Percentiles rank a stretch among this genome's conserved stretches.
Conservation (phyloP, 2,329 filamentous ascomycete genomes). For the Ophiostoma sp. region DNA sequence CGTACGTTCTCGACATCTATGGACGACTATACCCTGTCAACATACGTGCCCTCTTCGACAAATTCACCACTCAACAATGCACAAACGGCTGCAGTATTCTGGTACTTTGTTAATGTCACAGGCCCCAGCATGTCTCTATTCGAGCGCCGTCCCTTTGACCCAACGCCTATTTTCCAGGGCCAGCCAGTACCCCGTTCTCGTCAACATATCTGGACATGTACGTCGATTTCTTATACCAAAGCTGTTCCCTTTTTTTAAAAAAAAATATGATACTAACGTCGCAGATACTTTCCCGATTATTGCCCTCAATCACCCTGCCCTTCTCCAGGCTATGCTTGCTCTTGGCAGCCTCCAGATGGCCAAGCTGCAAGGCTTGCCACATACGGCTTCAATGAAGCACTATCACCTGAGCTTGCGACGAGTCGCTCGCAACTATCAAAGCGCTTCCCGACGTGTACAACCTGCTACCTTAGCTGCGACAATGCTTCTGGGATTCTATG, state of each 20-base stretch:
- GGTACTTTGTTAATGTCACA: slow-evolving; percentile 86
- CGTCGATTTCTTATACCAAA: slow-evolving; percentile 29
- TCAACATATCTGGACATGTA: slow-evolving; percentile 60
- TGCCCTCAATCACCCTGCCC: slow-evolving; percentile 75
- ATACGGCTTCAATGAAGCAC: slow-evolving; percentile 80
- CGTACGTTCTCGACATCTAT: slow-evolving; percentile 47
- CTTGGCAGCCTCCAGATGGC: slow-evolving; percentile 83
- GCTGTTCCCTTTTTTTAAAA: not conserved
- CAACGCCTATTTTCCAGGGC: slow-evolving; percentile 59
- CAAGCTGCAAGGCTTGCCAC: slow-evolving; percentile 66
- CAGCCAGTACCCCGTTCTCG: slow-evolving; percentile 56
- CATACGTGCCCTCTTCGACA: slow-evolving; percentile 59
- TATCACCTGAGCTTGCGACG: slow-evolving; percentile 80
- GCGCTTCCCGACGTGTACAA: slow-evolving; percentile 62
- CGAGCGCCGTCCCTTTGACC: slow-evolving; percentile 73
- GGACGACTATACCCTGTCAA: slow-evolving; percentile 50
- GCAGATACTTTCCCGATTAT: slow-evolving; percentile 72
- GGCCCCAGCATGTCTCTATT: slow-evolving; percentile 81
- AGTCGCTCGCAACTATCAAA: slow-evolving; percentile 68
- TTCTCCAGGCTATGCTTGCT: slow-evolving; percentile 87
- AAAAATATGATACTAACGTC: slow-evolving; percentile 27
- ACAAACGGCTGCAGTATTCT: slow-evolving; percentile 76
- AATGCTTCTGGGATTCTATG: slow-evolving; percentile 81
- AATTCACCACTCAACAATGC: slow-evolving; percentile 73
- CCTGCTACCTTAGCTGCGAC: slow-evolving; percentile 83